phyloP scores from a whole-genome alignment of 768 basidiomycete species.

The Baorangia bicolor region DNA sequence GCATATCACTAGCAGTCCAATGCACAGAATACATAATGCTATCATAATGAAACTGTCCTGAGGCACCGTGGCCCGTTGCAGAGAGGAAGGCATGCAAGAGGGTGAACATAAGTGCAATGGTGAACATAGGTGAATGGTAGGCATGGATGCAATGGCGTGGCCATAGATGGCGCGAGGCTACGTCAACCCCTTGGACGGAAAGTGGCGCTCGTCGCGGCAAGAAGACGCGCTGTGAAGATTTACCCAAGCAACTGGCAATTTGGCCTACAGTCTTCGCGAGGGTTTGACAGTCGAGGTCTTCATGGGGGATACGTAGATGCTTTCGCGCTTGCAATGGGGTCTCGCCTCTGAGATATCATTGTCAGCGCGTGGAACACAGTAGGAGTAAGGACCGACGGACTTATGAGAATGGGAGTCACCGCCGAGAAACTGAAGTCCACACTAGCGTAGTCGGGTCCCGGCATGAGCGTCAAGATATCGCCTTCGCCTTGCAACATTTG shows the following conservation, averaged over 20 bases:
- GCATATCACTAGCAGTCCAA: background rate
- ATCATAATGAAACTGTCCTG: background rate
- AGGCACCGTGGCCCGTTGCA: background rate
- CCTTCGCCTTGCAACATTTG: background rate
- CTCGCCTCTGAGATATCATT: constrained; percentile 1
- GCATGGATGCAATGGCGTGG: background rate
- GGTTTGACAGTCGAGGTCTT: constrained; percentile 8
- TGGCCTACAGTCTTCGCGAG: constrained; percentile 19
- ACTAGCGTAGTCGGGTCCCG: background rate
- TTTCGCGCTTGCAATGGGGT: background rate
- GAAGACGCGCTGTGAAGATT: background rate
- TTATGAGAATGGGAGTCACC: background rate
- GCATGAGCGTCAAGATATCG: background rate
- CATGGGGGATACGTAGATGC: constrained; percentile 6
- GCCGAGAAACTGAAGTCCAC: constrained; percentile 3
- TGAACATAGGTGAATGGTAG: background rate
- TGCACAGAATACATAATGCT: background rate
- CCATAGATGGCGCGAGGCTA: background rate
- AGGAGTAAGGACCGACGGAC: constrained; percentile 3
- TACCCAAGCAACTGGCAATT: background rate
- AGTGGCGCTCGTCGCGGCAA: background rate
- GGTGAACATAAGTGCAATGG: background rate
- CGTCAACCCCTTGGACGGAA: background rate
- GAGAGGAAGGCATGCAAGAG: background rate
- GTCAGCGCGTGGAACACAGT: background rate